Percentiles rank a stretch among this genome's conserved stretches.
Conservation (phyloP, 768 basidiomycete species). For the Xerocomus spinulosus region DNA sequence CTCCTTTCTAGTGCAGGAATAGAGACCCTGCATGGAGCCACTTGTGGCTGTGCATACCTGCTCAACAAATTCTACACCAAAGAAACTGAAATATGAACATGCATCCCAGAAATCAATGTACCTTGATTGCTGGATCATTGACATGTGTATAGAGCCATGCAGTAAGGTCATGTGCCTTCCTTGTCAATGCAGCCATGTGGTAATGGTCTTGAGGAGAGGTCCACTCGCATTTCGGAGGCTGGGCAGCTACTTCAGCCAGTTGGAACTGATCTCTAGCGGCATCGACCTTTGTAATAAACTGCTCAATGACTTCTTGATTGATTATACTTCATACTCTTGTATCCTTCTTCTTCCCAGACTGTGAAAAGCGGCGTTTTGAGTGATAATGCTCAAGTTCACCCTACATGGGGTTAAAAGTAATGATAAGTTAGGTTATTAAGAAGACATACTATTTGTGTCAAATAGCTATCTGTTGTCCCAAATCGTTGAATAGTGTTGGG, state of each 20-base stretch:
- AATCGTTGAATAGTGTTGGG: neutral
- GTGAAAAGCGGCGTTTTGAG: neutral
- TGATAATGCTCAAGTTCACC: neutral
- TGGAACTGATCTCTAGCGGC: neutral
- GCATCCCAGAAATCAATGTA: neutral
- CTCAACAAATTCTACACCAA: too few relatives aligned
- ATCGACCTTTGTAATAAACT: neutral
- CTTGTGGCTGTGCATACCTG: too few relatives aligned
- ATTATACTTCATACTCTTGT: neutral
- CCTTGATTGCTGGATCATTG: neutral
- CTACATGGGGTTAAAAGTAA: neutral
- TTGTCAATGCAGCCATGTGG: neutral
- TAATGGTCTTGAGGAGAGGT: neutral
- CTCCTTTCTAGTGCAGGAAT: too few relatives aligned
- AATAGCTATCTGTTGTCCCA: neutral
- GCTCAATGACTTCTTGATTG: neutral
- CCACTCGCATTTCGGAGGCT: too few relatives aligned
- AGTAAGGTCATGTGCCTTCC: neutral
- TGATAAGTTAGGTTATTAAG: neutral
- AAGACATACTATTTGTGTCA: neutral
- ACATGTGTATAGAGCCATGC: neutral
- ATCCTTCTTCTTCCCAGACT: neutral
- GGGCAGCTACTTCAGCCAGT: too few relatives aligned
- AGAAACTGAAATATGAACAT: too few relatives aligned
- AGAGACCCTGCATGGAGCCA: too few relatives aligned